Evolutionary conservation across 2,329 filamentous ascomycete genomes (phyloP).

Genomic region (Epichloe sp.): DNA sequence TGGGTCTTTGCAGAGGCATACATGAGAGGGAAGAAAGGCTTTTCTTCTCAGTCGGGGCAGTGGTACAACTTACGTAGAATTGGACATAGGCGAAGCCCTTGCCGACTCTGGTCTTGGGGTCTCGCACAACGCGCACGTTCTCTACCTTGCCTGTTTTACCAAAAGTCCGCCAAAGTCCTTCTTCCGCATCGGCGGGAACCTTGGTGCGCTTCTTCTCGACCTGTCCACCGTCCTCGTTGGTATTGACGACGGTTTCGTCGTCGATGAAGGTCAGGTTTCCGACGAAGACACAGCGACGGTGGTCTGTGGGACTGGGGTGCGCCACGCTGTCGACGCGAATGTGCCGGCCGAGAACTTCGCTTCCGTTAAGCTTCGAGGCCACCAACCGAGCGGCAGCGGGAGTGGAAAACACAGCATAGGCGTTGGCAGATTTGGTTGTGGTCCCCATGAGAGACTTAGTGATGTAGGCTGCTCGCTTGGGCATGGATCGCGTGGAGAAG

Average conservation of each 20-base stretch:
- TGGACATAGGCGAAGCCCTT: constrained; percentile 98
- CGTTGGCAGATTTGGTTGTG: constrained; percentile 87
- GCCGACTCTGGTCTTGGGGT: constrained; percentile 79
- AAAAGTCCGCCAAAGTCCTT: constrained; percentile 82
- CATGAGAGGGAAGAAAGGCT: neutral
- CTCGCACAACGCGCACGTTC: constrained; percentile 83
- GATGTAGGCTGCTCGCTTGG: constrained; percentile 89
- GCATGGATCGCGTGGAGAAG: constrained; percentile 62
- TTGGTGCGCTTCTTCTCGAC: constrained; percentile 63
- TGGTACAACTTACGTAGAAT: constrained; percentile 49
- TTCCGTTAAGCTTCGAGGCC: constrained; percentile 68
- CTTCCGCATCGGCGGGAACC: constrained; percentile 73
- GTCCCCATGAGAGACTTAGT: constrained; percentile 82
- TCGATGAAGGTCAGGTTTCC: constrained; percentile 95
- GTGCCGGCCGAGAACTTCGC: constrained; percentile 71
- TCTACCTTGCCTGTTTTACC: constrained; percentile 67
- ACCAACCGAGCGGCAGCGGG: constrained; percentile 63
- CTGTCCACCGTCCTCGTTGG: constrained; percentile 50
- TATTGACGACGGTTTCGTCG: constrained; percentile 62
- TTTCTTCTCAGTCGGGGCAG: too few species aligned
- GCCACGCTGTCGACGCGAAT: constrained; percentile 83
- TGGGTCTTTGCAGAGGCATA: neutral
- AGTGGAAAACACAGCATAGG: constrained; percentile 81
- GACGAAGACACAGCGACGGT: constrained; percentile 87
- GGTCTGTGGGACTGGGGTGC: constrained; percentile 69